A percentile compares a stretch with the other conserved stretches of the same genome.
Evolutionary conservation across 306 rosid species (phyloP).

Genomic region (Adenanthera pavonina): DNA sequence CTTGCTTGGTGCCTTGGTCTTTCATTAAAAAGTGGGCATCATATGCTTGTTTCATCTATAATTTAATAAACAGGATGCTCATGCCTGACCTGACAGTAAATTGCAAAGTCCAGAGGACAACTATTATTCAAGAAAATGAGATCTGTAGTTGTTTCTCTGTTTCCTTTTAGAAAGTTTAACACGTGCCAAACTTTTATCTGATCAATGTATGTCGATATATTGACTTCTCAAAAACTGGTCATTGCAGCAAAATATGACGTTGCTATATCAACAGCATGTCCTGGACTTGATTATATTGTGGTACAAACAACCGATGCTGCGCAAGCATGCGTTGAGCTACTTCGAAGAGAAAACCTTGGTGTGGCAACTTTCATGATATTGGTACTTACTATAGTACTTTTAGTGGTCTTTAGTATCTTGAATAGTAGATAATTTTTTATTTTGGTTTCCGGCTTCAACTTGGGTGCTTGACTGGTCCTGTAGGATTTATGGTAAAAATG

Average conservation of each 20-base stretch:
- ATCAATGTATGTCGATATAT: slow-evolving; percentile 21
- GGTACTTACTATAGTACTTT: slow-evolving; percentile 53
- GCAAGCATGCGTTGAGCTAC: slow-evolving; percentile 91
- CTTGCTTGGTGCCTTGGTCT: background rate
- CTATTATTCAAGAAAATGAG: slow-evolving; percentile 1
- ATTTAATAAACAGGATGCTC: background rate
- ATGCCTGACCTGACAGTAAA: background rate
- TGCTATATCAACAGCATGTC: slow-evolving; percentile 93
- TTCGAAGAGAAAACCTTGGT: slow-evolving; percentile 87
- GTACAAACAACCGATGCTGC: slow-evolving; percentile 94
- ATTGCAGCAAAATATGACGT: slow-evolving; percentile 88
- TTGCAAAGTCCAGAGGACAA: background rate
- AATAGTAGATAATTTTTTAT: slow-evolving; percentile 15
- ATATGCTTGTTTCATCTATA: background rate
- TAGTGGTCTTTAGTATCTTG: slow-evolving; percentile 23
- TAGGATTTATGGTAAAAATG: slow-evolving; percentile 26
- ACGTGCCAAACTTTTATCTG: background rate
- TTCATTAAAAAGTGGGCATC: background rate
- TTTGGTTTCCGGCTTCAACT: background rate
- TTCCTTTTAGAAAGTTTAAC: background rate
- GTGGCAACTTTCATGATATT: slow-evolving; percentile 94
- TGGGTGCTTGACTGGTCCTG: background rate
- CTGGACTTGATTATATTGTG: slow-evolving; percentile 93
- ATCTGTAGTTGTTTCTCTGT: background rate
- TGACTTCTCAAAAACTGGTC: slow-evolving; percentile 32